Conservation (phyloP, 2,329 filamentous ascomycete genomes). For the Neocatenulostroma microsporum region DNA sequence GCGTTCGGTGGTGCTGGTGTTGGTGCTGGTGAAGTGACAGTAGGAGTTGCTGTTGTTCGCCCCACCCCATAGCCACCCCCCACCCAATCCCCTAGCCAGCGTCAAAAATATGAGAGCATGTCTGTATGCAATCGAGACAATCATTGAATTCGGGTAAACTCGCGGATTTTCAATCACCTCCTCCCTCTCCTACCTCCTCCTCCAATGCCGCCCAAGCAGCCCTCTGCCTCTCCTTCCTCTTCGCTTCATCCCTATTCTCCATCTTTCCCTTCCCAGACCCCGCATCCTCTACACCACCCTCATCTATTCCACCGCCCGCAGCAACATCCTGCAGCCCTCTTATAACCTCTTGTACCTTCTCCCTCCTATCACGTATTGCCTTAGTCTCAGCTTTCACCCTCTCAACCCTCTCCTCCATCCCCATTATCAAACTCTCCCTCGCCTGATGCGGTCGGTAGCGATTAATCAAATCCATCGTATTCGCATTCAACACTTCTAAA, state of each 20-base stretch:
- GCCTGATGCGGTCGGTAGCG: slow-evolving; percentile 92
- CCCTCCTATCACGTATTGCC: slow-evolving; percentile 57
- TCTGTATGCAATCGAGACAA: too few species aligned
- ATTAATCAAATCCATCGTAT: slow-evolving; percentile 89
- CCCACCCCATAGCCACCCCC: too few species aligned
- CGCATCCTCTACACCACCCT: slow-evolving; percentile 9
- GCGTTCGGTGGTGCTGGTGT: slow-evolving; percentile 43
- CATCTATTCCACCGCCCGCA: slow-evolving; percentile 33
- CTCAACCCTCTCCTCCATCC: slow-evolving; percentile 81
- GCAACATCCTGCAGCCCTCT: slow-evolving; percentile 49
- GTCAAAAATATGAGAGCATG: too few species aligned
- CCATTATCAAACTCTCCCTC: slow-evolving; percentile 72
- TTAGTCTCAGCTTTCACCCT: slow-evolving; percentile 65
- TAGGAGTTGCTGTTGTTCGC: too few species aligned
- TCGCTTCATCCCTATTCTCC: slow-evolving; percentile 12
- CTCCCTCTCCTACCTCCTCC: too few species aligned
- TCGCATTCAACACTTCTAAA: slow-evolving; percentile 74
- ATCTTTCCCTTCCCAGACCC: slow-evolving; percentile 1
- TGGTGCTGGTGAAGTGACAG: slow-evolving; percentile 33
- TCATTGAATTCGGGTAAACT: too few species aligned
- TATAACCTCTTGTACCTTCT: slow-evolving; percentile 66
- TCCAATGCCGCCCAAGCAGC: slow-evolving; percentile 31
- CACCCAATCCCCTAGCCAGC: too few species aligned
- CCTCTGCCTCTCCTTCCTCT: slow-evolving; percentile 23
- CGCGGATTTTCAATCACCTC: too few species aligned